phyloP scores from a whole-genome alignment of 2,329 filamentous ascomycete genomes.

The Apiospora rasikravindrae region DNA sequence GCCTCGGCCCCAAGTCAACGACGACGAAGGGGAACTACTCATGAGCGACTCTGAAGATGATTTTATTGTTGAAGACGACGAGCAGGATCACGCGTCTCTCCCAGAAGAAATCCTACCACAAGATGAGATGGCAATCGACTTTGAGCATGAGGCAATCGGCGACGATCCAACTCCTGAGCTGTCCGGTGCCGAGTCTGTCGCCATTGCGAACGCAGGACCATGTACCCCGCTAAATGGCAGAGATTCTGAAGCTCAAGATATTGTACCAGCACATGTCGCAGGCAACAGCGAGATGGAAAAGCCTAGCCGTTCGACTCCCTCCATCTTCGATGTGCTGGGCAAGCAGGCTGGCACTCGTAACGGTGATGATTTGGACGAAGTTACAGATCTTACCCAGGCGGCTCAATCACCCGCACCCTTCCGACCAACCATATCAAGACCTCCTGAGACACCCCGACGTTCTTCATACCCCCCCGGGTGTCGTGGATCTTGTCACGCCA shows the following conservation, averaged over 20 bases:
- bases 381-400: conserved; percentile 19
- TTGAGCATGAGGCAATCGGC: neutral
- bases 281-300: neutral
- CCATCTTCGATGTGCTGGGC: neutral
- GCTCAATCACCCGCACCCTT: neutral
- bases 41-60: conserved; percentile 52
- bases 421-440: neutral
- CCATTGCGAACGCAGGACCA: neutral
- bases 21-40: conserved; percentile 54
- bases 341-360: neutral
- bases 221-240: neutral
- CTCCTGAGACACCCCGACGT: neutral
- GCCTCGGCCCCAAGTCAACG: conserved; percentile 26
- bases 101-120: neutral
- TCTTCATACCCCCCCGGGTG: neutral
- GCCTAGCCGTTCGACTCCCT: neutral
- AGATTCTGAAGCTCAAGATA: neutral
- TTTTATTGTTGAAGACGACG: conserved; percentile 55
- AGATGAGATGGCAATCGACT: neutral
- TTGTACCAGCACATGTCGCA: neutral
- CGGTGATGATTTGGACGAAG: neutral
- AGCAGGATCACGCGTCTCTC: neutral
- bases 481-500: conserved; percentile 4
- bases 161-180: neutral
- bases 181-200: neutral